Evolutionary conservation across 2,329 filamentous ascomycete species (phyloP), one percentile per base, ranked within the genome.

Genomic region (Albophoma yamanashiensis): DNA sequence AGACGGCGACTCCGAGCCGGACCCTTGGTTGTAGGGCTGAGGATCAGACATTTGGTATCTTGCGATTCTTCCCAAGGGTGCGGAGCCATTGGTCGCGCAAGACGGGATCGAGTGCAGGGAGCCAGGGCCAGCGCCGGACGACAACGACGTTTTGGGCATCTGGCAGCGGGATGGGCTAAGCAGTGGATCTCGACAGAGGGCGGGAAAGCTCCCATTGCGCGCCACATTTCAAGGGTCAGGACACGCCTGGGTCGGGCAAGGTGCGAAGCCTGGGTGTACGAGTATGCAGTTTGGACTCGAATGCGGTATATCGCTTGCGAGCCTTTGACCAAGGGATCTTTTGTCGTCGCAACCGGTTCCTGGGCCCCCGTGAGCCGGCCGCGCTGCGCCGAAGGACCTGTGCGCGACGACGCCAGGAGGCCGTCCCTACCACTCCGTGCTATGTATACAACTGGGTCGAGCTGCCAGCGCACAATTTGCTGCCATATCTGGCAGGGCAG

Each of bases 21-120:
- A 47, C 52, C 52, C 52, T 43, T 42, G 50, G 47, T n/a, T 43
- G 38, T 59, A 59, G 58, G 58, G 58, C 58, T 59, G 58, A 59
- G 39, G 12, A 42, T 25, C 31, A 42, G 55, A 42, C 39, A 15
- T 27, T 20, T 56, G 36, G 55, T 25, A n/a, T 31, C 11, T 39
- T 34, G 40, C 55, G 27, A 59, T 45, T n/a, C 36, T 36, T 27
- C 38, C 20, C 52, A 14, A 34, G 17, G 47, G 38, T 27, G 38
- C 45, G 50, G 47, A 36, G 50, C 52, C 39, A 56, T 47, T 59
- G 50, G 50, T 27, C 43, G 58, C 52, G 53, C 55, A 15, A 43
- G 55, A 45, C 55, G 55, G 39, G 39, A 57, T 57, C 55, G 39
- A 20, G 55, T 34, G 55, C 27, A 57, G 39, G 55, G 25, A 34